These are phyloP conservation scores for Bryoerythrophyllum caledonicum DNA, from an alignment of 225 moss, liverwort and hornwort species.

Conservation along the genomic window DNA sequence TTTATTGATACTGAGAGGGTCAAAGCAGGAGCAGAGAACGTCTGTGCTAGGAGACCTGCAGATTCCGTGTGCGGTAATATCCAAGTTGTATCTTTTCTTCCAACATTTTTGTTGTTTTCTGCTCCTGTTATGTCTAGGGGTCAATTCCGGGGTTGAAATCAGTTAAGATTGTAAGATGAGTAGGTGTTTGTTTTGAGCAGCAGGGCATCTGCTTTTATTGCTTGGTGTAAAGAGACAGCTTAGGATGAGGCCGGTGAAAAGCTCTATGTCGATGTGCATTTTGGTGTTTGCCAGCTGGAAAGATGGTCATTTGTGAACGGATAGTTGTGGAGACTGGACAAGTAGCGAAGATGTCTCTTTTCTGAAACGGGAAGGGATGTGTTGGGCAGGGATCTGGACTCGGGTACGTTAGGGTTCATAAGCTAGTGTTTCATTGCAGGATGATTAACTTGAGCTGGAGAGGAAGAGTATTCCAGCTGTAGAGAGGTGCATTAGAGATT, in stretches of 20 bases:
- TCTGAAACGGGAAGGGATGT: conserved; percentile 26
- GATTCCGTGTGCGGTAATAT: conserved; percentile 51
- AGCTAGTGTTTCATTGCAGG: conserved; percentile 24
- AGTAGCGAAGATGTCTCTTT: conserved; percentile 6
- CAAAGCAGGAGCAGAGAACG: conserved; percentile 55
- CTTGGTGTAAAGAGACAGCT: conserved; percentile 82
- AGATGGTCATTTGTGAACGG: conserved; percentile 25
- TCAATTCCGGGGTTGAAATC: conserved; percentile 18
- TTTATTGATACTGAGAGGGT: conserved; percentile 51
- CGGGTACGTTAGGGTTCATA: conserved; percentile 22
- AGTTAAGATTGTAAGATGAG: conserved; percentile 70
- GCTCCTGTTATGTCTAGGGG: conserved; percentile 34
- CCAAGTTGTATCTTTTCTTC: conserved; percentile 47
- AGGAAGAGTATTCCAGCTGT: conserved; percentile 22
- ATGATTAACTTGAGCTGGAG: conserved; percentile 23
- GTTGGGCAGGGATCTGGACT: conserved; percentile 20
- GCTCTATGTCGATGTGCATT: conserved; percentile 36
- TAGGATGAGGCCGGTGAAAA: conserved; percentile 32
- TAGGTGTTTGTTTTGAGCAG: conserved; percentile 84
- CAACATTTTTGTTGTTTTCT: conserved; percentile 40
- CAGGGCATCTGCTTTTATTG: conserved; percentile 73
- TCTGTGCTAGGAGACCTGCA: conserved; percentile 56
- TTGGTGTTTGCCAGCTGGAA: conserved; percentile 37
- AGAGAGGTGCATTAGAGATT: conserved; percentile 22
- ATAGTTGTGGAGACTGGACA: conserved; percentile 23